Conservation (phyloP, 2,329 filamentous ascomycete genomes). For the Metarhizium guizhouense region DNA sequence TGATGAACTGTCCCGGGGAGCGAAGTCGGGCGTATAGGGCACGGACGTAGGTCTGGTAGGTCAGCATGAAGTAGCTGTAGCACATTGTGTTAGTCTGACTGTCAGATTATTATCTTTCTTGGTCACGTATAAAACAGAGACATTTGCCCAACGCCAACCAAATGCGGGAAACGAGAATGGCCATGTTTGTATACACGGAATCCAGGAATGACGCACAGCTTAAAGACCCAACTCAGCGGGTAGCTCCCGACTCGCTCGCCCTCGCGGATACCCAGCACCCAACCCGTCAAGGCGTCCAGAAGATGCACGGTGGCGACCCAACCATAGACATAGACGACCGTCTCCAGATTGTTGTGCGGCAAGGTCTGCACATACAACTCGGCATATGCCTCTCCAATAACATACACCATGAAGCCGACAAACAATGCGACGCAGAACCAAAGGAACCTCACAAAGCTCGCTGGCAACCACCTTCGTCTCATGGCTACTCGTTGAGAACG, state of each 20-base stretch:
- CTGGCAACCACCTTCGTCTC: conserved; percentile 49
- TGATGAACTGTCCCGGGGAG: conserved; percentile 55
- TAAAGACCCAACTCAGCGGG: conserved; percentile 63
- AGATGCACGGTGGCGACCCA: conserved; percentile 60
- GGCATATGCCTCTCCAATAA: conserved; percentile 60
- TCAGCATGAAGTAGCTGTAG: conserved; percentile 54
- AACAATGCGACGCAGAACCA: conserved; percentile 60
- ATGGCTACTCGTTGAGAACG: conserved; percentile 28
- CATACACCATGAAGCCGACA: conserved; percentile 55
- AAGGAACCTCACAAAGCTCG: conserved; percentile 58
- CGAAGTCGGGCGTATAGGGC: conserved; percentile 60
- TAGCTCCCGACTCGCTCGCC: conserved; percentile 61
- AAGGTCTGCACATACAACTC: conserved; percentile 60
- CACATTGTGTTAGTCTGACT: conserved; percentile 1
- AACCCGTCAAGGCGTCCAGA: conserved; percentile 55
- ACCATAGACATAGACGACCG: conserved; percentile 60
- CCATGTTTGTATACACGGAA: background rate
- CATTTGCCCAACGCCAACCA: background rate
- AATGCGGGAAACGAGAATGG: background rate
- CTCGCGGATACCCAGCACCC: conserved; percentile 57
- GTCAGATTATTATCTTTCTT: background rate
- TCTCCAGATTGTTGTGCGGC: conserved; percentile 57
- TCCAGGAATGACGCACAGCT: conserved; percentile 40
- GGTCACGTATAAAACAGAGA: background rate
- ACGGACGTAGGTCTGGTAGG: conserved; percentile 63